Percentiles rank a stretch among this genome's conserved stretches.
Conservation (phyloP, 192 early-diverging fungal species). For the Rhizophagus clarus region DNA sequence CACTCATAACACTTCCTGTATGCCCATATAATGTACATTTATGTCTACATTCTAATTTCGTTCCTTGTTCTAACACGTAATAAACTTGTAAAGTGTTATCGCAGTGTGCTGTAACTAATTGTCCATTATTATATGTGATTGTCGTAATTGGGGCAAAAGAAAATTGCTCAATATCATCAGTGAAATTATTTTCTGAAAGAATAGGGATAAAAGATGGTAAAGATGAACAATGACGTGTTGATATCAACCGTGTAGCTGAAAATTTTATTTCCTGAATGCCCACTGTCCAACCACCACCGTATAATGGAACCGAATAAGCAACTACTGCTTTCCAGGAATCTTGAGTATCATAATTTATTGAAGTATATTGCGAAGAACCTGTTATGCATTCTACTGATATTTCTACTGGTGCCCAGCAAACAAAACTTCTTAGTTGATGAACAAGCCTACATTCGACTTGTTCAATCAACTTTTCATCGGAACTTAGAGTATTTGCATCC, state of each 20-base stretch:
- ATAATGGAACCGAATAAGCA: conserved; percentile 37
- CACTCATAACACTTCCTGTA: conserved; percentile 46
- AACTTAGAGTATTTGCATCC: not conserved
- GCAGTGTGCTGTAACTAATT: conserved; percentile 47
- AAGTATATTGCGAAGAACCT: not conserved
- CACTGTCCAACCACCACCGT: conserved; percentile 34
- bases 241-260: not conserved
- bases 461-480: not conserved
- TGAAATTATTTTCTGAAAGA: not conserved
- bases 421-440: conserved; percentile 38
- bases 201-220: conserved; percentile 18
- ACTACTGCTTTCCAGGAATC: conserved; percentile 30
- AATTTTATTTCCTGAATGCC: conserved; percentile 40
- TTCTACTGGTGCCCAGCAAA: conserved; percentile 36
- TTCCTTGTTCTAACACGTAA: conserved; percentile 25
- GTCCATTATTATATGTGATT: conserved; percentile 40
- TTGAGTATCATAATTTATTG: not conserved
- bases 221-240: conserved; percentile 30
- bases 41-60: conserved; percentile 35
- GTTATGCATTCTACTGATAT: conserved; percentile 28
- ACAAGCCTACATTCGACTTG: conserved; percentile 11
- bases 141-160: conserved; percentile 38
- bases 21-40: conserved; percentile 48
- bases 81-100: conserved; percentile 55
- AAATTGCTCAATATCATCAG: not conserved